Evolutionary conservation across 257 asterid species (phyloP), one percentile per base, ranked within the genome.

Genomic region (Solanum piurae): DNA sequence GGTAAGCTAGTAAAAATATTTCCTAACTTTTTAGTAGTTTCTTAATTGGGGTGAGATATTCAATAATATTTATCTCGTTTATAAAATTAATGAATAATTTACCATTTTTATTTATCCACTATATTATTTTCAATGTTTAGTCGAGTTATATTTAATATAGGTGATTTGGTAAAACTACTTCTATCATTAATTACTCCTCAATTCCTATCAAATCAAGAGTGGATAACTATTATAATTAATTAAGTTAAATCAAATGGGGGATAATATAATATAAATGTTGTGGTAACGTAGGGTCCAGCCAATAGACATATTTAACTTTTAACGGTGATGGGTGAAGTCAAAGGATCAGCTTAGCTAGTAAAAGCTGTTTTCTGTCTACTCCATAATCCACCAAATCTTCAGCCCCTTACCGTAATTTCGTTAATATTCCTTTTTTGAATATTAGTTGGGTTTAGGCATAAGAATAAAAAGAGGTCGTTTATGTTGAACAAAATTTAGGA

Each of bases 351-450:
- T 88, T 91, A 86, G 89, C 92, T 91, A 85, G 90, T 86, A 88
- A 93, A 90, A 92, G 96, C 94, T 91, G 89, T 87, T 89, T 89
- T 89, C 85, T 90, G 93, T 91, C 91, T 86, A 12, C 55, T 83
- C 29, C 83, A 20, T 36, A 76, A 76, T 74, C 6, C 52, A 6
- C 58, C 60, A 38, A 38, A 76, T 44, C 25, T 44, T 40, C 83
- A 12, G 6, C 36, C 36, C 36, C 36, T 75, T 74, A 74, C 82
- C 80, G 27, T 21, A 20, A 34, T 73, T 73, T 74, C 75, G 6
- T 68, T 29, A 68, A 29, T 68, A 29, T 29, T 71, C 76, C 38
- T 72, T 34, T 72, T 72, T 72, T 34, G 44, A 72, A 34, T 18
- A 72, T 33, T 33, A 18, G 79, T 34, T 72, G 18, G 46, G 52